phyloP scores from a whole-genome alignment of 1,139 yeast species.

The Sugiyamaella pinicola region DNA sequence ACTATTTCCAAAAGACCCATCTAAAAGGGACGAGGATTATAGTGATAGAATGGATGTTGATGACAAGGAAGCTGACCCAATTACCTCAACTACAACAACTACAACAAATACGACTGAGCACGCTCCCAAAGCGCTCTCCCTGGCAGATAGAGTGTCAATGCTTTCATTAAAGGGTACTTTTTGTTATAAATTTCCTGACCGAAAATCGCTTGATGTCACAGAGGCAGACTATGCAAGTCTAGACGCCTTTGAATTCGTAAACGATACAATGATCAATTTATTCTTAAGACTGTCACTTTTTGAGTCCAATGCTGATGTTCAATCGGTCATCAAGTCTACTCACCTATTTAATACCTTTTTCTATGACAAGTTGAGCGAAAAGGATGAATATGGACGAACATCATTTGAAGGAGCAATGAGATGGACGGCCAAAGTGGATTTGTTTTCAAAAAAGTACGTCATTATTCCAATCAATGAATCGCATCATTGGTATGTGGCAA shows the following conservation, averaged over 20 bases:
- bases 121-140: not conserved
- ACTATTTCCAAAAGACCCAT: not conserved
- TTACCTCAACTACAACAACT: too few relatives aligned
- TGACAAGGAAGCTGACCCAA: too few relatives aligned
- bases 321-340: slow-evolving; percentile 42
- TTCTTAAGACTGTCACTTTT: slow-evolving; percentile 36
- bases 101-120: too few relatives aligned
- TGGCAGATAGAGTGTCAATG: slow-evolving; percentile 2
- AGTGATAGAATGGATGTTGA: not conserved
- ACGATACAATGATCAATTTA: slow-evolving; percentile 48
- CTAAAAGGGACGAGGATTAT: not conserved
- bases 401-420: slow-evolving; percentile 57
- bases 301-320: slow-evolving; percentile 1
- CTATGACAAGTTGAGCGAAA: slow-evolving; percentile 59
- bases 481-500: slow-evolving; percentile 83
- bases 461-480: slow-evolving; percentile 82
- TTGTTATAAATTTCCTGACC: slow-evolving; percentile 35
- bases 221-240: slow-evolving; percentile 42
- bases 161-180: slow-evolving; percentile 10
- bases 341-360: slow-evolving; percentile 84
- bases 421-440: slow-evolving; percentile 76
- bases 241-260: slow-evolving; percentile 44
- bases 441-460: slow-evolving; percentile 62
- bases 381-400: slow-evolving; percentile 34
- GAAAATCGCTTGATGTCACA: slow-evolving; percentile 37